Evolutionary conservation across 2,329 filamentous ascomycete genomes (phyloP).

Genomic region (Epichloe hybrida): DNA sequence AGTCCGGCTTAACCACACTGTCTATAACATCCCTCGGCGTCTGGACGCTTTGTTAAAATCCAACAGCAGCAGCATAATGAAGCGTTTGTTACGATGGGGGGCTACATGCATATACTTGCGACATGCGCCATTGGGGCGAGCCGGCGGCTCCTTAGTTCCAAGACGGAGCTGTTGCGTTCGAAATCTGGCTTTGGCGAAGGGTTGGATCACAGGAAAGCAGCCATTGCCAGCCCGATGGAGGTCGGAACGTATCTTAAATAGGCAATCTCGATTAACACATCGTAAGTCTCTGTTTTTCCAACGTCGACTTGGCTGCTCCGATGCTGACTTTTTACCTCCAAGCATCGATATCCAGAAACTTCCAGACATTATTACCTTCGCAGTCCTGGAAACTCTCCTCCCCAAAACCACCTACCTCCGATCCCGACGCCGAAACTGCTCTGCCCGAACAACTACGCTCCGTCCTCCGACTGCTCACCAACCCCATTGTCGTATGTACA

Average conservation of each 20-base stretch:
- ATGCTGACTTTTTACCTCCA: background rate
- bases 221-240: background rate
- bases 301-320: background rate
- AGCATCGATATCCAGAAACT: background rate
- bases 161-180: background rate
- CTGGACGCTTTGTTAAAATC: background rate
- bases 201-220: conserved; percentile 4
- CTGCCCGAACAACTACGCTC: conserved; percentile 35
- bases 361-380: conserved; percentile 9
- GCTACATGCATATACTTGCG: conserved; percentile 9
- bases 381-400: conserved; percentile 17
- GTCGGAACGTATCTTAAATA: background rate
- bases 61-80: conserved; percentile 5
- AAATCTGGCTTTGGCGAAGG: background rate
- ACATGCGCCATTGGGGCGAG: conserved; percentile 5
- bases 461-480: conserved; percentile 39
- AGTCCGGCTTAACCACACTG: background rate
- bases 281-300: background rate
- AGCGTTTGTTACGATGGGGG: conserved; percentile 9
- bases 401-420: conserved; percentile 20
- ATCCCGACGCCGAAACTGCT: conserved; percentile 18
- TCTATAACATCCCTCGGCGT: background rate
- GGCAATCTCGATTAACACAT: background rate
- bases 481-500: conserved; percentile 44
- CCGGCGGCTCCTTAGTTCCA: background rate